Evolutionary conservation across 192 early-diverging fungal species (phyloP), one percentile per base, ranked within the genome.

Genomic region (Thoreauomyces humboldtii): DNA sequence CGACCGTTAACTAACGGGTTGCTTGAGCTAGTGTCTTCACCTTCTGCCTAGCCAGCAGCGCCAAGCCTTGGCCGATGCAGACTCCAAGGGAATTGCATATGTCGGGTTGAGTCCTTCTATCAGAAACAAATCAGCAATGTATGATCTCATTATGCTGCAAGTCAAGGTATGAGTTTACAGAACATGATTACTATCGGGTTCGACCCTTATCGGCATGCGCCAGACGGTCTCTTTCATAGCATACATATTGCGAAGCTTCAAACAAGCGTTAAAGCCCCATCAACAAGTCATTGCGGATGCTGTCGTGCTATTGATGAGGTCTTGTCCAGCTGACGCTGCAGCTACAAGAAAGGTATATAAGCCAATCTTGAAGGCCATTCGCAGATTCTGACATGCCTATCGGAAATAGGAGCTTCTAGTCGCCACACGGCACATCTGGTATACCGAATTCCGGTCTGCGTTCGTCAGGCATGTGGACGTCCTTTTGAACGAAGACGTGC

Each of bases 171-270:
- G 64, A 46, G 17, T 52, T 29, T 24, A 11, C 19, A 2, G 11
- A 24, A 33, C 12, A 27, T 34, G 0, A 11, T 37, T 3, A 14
- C 27, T 25, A n/a, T 31, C 27, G 7, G 11, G 19, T 17, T n/a
- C 9, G 21, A 14, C 34, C n/a, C 25, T n/a, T 27, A 7, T 50
- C 9, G 41, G 1, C 33, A 15, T 11, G 14, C 44, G 19, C 19
- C 59, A 89, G 82, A 99, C 97, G 25, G 88, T 98, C 73, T 96
- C 95, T 7, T 99, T 98, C 65, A 73, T 99, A 52, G 95, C 96
- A 2, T 98, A 95, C 75, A 92, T 98, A 62, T 78, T 95, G 48
- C 82, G 91, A 25, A 90, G 86, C 33, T 96, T 93, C 37, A 82
- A 87, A 4, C 58, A 72, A 25, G 67, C 82, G 14, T 64, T 96